Evolutionary conservation across 2,329 filamentous ascomycete species (phyloP).

Genomic region (Cladophialophora immunda): DNA sequence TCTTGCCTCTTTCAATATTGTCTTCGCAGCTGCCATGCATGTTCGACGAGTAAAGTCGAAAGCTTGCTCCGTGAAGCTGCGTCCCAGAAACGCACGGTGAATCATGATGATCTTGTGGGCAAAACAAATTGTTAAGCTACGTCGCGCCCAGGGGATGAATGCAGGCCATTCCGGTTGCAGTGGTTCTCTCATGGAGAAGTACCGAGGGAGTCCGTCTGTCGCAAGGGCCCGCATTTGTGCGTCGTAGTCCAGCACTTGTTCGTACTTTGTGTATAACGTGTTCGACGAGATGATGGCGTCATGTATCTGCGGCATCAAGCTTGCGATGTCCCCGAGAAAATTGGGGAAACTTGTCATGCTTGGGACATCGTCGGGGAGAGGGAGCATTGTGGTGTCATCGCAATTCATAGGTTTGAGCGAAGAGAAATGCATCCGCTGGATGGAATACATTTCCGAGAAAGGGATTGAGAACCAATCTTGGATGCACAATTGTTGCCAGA

Average conservation of each 20-base stretch:
- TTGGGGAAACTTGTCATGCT: slow-evolving; percentile 48
- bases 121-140: slow-evolving; percentile 49
- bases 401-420: slow-evolving; percentile 47
- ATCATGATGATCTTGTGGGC: slow-evolving; percentile 58
- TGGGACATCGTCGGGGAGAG: slow-evolving; percentile 40
- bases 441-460: slow-evolving; percentile 50
- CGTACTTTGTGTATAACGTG: slow-evolving; percentile 51
- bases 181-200: slow-evolving; percentile 46
- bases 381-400: slow-evolving; percentile 47
- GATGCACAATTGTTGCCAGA: slow-evolving; percentile 51
- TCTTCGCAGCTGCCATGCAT: slow-evolving; percentile 52
- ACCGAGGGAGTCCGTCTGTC: slow-evolving; percentile 47
- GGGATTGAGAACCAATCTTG: slow-evolving; percentile 56
- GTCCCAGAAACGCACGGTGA: slow-evolving; percentile 51
- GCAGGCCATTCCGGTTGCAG: slow-evolving; percentile 50
- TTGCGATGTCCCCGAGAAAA: slow-evolving; percentile 50
- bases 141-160: slow-evolving; percentile 53
- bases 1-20: slow-evolving; percentile 51
- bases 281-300: slow-evolving; percentile 49
- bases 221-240: slow-evolving; percentile 47
- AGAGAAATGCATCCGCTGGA: slow-evolving; percentile 49
- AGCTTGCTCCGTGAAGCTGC: slow-evolving; percentile 53
- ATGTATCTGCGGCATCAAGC: slow-evolving; percentile 50
- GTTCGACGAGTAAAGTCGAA: slow-evolving; percentile 55
- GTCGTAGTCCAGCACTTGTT: slow-evolving; percentile 53